Percentiles rank a stretch among this genome's conserved stretches.
phyloP scores from a whole-genome alignment of 768 basidiomycete species.

The Boletellus ananas region DNA sequence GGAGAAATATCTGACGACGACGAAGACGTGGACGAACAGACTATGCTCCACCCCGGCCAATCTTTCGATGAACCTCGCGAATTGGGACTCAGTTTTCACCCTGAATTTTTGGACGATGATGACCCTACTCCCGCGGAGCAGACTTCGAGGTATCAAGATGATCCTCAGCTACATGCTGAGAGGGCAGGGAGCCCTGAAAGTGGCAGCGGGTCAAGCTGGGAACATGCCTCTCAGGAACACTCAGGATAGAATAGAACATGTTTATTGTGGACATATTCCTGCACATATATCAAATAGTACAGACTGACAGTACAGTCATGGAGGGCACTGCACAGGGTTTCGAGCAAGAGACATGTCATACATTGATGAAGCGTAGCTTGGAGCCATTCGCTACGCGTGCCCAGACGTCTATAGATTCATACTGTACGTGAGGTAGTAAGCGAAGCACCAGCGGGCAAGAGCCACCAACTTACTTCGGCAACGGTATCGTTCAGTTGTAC shows the following conservation, averaged over 20 bases:
- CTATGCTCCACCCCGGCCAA: conserved; percentile 46
- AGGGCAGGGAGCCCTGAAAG: conserved; percentile 33
- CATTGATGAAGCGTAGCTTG: conserved; percentile 65
- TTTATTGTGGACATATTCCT: conserved; percentile 20
- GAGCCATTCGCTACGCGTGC: conserved; percentile 79
- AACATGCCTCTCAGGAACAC: conserved; percentile 52
- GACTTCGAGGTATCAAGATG: conserved; percentile 47
- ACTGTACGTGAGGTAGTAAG: conserved; percentile 45
- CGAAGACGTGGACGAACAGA: conserved; percentile 72
- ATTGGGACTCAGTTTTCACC: conserved; percentile 58
- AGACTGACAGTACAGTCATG: conserved; percentile 13
- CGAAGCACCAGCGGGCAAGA: neutral
- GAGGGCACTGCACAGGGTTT: neutral
- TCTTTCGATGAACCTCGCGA: conserved; percentile 33
- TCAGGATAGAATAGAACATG: conserved; percentile 20
- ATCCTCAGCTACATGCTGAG: conserved; percentile 36
- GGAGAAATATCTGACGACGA: conserved; percentile 85
- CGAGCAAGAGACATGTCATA: conserved; percentile 8
- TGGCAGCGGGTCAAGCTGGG: conserved; percentile 65
- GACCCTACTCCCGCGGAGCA: conserved; percentile 38
- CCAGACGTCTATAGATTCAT: conserved; percentile 81
- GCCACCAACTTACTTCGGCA: conserved; percentile 51
- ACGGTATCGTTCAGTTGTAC: conserved; percentile 86
- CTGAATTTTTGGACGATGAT: conserved; percentile 82
- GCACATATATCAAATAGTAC: conserved; percentile 17